Conservation (phyloP, 176 grass and related monocot species). For the Triticum urartu region DNA sequence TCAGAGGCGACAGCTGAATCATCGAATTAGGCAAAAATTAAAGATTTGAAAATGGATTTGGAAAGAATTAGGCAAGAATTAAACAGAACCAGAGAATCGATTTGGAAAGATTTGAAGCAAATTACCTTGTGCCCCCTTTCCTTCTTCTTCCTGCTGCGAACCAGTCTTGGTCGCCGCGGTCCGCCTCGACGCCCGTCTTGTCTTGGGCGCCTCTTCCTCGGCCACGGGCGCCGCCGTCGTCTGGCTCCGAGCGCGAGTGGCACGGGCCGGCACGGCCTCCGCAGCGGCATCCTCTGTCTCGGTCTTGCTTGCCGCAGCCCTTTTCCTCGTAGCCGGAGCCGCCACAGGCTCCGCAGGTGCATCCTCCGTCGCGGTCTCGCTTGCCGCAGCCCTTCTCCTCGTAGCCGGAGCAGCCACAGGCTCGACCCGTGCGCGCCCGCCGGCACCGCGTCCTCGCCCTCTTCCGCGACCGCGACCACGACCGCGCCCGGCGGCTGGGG, state of each 20-base stretch:
- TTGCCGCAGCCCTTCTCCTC: background rate
- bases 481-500: background rate
- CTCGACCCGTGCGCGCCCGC: background rate
- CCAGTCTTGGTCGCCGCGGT: background rate
- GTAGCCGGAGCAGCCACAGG: background rate
- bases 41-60: background rate
- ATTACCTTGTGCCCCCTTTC: background rate
- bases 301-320: background rate
- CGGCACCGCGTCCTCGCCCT: background rate
- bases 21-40: background rate
- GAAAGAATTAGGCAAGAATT: background rate
- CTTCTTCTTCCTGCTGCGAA: conserved; percentile 22
- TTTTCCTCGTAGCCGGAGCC: conserved; percentile 18
- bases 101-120: background rate
- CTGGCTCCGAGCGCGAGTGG: conserved; percentile 3
- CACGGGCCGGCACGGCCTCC: background rate
- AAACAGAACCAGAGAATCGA: background rate
- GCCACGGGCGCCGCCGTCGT: background rate
- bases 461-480: background rate
- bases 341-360: background rate
- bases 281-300: background rate
- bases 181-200: conserved; percentile 5
- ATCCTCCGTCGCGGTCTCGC: background rate
- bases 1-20: background rate
- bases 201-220: conserved; percentile 16